Percentiles rank a stretch among this genome's conserved stretches.
Conservation (phyloP, 164 flowering plant species). For the Vitis labrusca region DNA sequence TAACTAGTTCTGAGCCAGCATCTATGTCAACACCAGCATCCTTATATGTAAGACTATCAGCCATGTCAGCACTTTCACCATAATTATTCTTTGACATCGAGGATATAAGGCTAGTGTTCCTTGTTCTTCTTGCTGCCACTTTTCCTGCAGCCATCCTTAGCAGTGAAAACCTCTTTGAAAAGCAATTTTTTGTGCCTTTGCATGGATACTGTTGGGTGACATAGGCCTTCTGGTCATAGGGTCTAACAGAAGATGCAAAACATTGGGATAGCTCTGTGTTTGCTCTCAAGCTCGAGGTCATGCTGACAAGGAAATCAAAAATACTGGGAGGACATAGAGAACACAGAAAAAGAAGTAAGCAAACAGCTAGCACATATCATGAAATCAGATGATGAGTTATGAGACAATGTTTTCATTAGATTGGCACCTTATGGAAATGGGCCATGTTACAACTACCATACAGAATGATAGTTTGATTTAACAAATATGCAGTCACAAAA, state of each 20-base stretch:
- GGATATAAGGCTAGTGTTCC: not conserved
- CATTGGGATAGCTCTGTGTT: slow-evolving; percentile 21
- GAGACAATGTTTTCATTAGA: too few species aligned
- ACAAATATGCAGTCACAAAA: too few species aligned
- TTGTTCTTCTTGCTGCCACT: not conserved
- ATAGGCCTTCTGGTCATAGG: not conserved
- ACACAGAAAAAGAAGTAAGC: not conserved
- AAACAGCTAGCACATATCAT: too few species aligned
- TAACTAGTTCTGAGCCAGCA: slow-evolving; percentile 92
- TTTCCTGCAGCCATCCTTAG: slow-evolving; percentile 1
- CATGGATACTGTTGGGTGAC: not conserved
- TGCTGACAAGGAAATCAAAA: slow-evolving; percentile 5
- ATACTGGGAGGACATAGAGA: too few species aligned
- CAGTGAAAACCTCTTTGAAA: slow-evolving; percentile 3
- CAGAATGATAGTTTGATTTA: too few species aligned
- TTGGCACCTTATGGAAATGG: too few species aligned
- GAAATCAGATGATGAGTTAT: too few species aligned
- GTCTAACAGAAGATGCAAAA: slow-evolving; percentile 4
- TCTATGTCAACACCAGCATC: slow-evolving; percentile 97
- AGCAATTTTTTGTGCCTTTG: slow-evolving; percentile 5
- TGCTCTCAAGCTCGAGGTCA: slow-evolving; percentile 22
- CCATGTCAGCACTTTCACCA: slow-evolving; percentile 1
- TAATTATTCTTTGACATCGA: slow-evolving; percentile 11
- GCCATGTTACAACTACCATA: too few species aligned
- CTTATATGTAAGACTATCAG: slow-evolving; percentile 63